Base-by-base conservation (phyloP, 2,329 filamentous ascomycete genomes). In the Cyphellophora europaea region DNA sequence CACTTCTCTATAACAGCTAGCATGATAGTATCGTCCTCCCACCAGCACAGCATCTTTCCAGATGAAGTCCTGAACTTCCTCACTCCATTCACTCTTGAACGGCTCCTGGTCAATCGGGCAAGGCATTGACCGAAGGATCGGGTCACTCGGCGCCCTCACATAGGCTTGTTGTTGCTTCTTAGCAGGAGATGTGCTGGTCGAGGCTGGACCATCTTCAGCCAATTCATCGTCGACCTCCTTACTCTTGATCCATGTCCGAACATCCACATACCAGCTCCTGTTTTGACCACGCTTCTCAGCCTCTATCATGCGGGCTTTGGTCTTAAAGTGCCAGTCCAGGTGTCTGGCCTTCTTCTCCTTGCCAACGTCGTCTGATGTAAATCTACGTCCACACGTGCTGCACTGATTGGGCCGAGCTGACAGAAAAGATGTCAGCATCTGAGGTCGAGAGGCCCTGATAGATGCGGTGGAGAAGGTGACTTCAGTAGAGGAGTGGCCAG, bases 251-350 rank as follows among this genome's bases (percentile, higher is more conserved):
- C 91, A 98, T 54, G 95, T 88, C 63, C 79, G 71, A 63, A 93
- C 84, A 52, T 93, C 85, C 32, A 94, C 79, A 55, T 94, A 95
- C 86, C 87, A 96, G 58, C 86, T 93, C 19, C 91, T 79, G 53
- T 93, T 88, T 49, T 93, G 83, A 19, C 84, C 87, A 42, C 85
- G 75, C 55, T 85, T 89, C 52, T 85, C 79, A 11, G 83, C 80
- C 49, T 96, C 89, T 3, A 79, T 78, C 61, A 93, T 85, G 30
- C 87, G 80, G 52, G 88, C 82, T 53, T 95, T 89, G 15, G 89
- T 88, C 37, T 82, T 79, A 63, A 98, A 98, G 59, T 98, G 91
- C 91, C 91, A 98, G 60, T 98, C 91, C 68, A 98, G 79, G 55
- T 98, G 91, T 3, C 81, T 77, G 15, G 80, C 84, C 64, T 96